phyloP scores from a whole-genome alignment of 163 green algal species.

The Chlamydomonas reinhardtii region DNA sequence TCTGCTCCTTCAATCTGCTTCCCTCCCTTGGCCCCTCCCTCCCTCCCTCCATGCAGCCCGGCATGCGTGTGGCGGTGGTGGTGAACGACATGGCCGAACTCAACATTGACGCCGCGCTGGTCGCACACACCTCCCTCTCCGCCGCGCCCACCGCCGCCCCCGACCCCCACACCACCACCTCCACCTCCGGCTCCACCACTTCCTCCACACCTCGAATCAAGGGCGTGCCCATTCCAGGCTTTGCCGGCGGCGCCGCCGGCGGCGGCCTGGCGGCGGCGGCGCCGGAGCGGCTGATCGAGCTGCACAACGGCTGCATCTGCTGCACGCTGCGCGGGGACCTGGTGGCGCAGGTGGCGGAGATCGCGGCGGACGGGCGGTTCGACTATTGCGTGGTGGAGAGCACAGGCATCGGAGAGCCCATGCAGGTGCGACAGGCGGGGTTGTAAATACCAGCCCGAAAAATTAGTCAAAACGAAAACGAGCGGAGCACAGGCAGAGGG shows the following conservation, averaged over 20 bases:
- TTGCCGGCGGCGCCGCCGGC: not conserved
- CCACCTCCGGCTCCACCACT: no score
- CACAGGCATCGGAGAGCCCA: slow-evolving; percentile 84
- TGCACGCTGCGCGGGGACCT: slow-evolving; percentile 86
- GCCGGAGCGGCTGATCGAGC: slow-evolving; percentile 81
- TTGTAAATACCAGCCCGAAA: no score
- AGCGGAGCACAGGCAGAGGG: no score
- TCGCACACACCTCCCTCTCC: slow-evolving; percentile 50
- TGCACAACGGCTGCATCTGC: slow-evolving; percentile 92
- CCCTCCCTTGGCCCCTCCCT: no score
- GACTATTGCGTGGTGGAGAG: slow-evolving; percentile 88
- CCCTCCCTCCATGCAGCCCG: not conserved
- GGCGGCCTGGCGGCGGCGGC: not conserved
- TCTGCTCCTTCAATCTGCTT: no score
- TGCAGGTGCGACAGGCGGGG: slow-evolving; percentile 64
- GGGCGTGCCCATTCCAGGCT: not conserved
- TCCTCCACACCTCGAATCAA: no score
- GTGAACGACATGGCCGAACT: slow-evolving; percentile 92
- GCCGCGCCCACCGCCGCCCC: not conserved
- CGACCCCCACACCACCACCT: not conserved
- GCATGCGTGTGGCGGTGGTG: slow-evolving; percentile 75
- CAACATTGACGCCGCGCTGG: slow-evolving; percentile 87
- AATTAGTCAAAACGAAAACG: no score
- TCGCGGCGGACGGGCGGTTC: slow-evolving; percentile 72
- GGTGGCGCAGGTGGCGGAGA: slow-evolving; percentile 66